phyloP scores from a whole-genome alignment of 176 grass and related monocot genomes.

The Eleusine coracana region DNA sequence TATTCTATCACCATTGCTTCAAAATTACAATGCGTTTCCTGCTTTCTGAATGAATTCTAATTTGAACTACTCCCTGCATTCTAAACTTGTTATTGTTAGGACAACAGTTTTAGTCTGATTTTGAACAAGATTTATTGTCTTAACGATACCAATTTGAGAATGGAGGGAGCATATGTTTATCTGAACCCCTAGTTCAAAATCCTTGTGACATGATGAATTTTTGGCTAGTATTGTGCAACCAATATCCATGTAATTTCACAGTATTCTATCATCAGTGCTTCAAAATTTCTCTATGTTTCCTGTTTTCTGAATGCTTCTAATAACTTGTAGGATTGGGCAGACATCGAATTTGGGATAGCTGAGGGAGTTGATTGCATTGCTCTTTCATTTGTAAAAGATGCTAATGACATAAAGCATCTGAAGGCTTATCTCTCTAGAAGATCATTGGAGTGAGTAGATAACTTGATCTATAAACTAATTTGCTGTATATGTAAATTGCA shows the following conservation, averaged over 20 bases:
- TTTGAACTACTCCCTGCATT: too few relatives aligned
- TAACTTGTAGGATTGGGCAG: constrained; percentile 64
- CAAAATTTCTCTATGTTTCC: not conserved
- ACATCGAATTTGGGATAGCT: constrained; percentile 71
- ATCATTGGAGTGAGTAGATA: constrained; percentile 65
- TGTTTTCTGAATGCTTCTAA: constrained; percentile 31
- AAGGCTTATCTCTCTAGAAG: constrained; percentile 65
- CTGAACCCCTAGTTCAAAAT: not conserved
- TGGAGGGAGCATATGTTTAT: not conserved
- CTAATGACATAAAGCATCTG: constrained; percentile 62
- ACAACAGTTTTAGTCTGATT: too few relatives aligned
- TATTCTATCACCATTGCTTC: not conserved
- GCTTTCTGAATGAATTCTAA: constrained; percentile 21
- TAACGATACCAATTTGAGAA: too few relatives aligned
- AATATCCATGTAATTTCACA: not conserved
- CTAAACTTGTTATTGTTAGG: too few relatives aligned
- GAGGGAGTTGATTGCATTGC: constrained; percentile 73
- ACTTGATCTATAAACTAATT: constrained; percentile 16
- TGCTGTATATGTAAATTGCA: not conserved
- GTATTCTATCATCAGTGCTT: not conserved
- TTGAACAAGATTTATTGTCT: too few relatives aligned
- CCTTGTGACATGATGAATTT: constrained; percentile 7
- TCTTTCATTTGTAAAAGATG: constrained; percentile 75
- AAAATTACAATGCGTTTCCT: constrained; percentile 2
- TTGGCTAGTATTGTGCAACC: not conserved